A percentile compares a stretch with the other conserved stretches of the same genome.
phyloP scores from a whole-genome alignment of 2,329 filamentous ascomycete species.

The Alternaria sp. region DNA sequence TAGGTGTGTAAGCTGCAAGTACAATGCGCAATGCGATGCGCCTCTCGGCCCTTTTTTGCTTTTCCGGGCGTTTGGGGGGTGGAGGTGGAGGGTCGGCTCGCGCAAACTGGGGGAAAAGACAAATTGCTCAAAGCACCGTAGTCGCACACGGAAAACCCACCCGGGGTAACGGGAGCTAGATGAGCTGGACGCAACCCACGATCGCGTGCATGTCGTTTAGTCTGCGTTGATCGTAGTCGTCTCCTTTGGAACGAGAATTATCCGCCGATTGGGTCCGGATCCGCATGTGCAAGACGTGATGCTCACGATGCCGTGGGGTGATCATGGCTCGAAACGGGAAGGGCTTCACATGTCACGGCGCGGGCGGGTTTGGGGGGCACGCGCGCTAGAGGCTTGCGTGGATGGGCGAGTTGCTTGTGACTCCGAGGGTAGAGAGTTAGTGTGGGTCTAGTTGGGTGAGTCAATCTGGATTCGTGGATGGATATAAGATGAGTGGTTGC shows the following conservation, averaged over 20 bases:
- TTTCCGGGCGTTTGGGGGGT: background rate
- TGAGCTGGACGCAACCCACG: background rate
- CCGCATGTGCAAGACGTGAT: constrained; percentile 9
- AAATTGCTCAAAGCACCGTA: background rate
- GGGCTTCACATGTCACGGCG: constrained; percentile 1
- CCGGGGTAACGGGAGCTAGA: constrained; percentile 14
- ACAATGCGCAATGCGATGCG: background rate
- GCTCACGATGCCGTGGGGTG: constrained; percentile 18
- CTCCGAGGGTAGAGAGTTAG: constrained; percentile 13
- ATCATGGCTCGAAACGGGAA: constrained; percentile 16
- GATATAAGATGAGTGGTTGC: constrained; percentile 6
- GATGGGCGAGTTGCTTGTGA: constrained; percentile 8
- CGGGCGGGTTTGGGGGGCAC: background rate
- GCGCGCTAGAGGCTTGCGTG: background rate
- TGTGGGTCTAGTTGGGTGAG: constrained; percentile 2
- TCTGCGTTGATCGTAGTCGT: background rate
- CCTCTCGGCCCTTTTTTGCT: constrained; percentile 1
- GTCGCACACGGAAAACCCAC: constrained; percentile 8
- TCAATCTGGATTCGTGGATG: background rate
- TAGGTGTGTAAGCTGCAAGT: background rate
- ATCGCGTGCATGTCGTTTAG: background rate
- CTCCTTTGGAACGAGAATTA: constrained; percentile 9
- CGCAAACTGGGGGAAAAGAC: background rate
- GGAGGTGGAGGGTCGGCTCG: background rate
- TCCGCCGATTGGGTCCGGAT: constrained; percentile 12